Base-by-base conservation (phyloP, 805 yeast genomes). In the Ogataea kodamae region DNA sequence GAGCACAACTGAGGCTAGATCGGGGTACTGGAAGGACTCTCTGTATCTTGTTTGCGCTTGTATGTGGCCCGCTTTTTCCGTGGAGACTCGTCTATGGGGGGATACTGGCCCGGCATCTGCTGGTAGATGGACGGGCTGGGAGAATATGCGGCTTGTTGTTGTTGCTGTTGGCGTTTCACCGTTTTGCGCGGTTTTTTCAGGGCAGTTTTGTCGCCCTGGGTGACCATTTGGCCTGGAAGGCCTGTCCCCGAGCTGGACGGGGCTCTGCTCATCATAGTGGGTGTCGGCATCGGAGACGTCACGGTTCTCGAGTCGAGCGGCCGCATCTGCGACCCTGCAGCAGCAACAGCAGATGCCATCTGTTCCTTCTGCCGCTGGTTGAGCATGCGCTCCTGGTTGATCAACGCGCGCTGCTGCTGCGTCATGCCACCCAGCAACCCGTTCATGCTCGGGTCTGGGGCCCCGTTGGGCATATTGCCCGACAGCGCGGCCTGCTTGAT, bases 401-500 rank as follows among this genome's bases (percentile, higher is more conserved):
- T 46, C 29, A 54, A 35, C 3, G 50, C 54, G 4, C 59, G 37
- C 36, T 55, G 55, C 28, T 54, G 55, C 30, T 43, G 54, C 9
- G 59, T 49, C 41, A 54, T 35, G 13, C 52, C 56, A 3, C 55
- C 56, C 18, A 48, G 36, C 19, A 53, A 39, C 8, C 55, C 52
- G 35, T 47, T 50, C 48, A 45, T 50, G 29, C 42, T 46, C 5
- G 46, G 44, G 17, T 43, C 50, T 33, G 35, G 33, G 18, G 35
- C 30, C 24, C 29, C 42, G 25, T 29, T 30, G 16, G 37, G 30
- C 35, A 42, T 39, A 5, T 49, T 49, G 16, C 45, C 48, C 18
- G 54, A 50, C 31, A 60, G 48, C 9, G 68, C 64, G 14, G 66
- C 68, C 37, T 68, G 72, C 40, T 68, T 68, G 38, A 68, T 53